Evolutionary conservation across 1,284 basidiomycete species (phyloP), one percentile per base, ranked within the genome.

Genomic region (Moesziomyces antarcticus): DNA sequence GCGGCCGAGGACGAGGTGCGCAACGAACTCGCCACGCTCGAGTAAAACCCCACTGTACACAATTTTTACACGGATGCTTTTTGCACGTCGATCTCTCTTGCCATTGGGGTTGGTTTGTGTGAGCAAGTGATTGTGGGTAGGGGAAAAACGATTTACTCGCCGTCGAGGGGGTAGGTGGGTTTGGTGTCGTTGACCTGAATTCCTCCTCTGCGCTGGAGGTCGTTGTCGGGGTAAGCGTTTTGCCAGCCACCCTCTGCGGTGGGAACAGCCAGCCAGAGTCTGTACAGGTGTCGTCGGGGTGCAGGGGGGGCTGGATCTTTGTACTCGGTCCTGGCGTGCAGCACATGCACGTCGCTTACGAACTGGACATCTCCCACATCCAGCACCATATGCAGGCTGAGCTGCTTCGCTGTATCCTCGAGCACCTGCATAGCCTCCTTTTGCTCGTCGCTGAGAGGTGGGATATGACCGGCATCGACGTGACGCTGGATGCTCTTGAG

Each of bases 1-100:
- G 93, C 94, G 43, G 90, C 90, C 9, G 94, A 97, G 86, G 88
- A 85, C 8, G 91, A 92, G 73, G 93, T 97, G 75, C 87, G 89
- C 75, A 90, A 89, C 81, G 94, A 97, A 86, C 89, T 97, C 46
- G 81, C 84, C 5, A 84, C 84, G 25, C 85, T 90, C 41, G 87
- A 84, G 45, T 80, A 20, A 40, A 18, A 40, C 16, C 35, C 35
- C 37, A 7, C 16, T 40, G 16, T 49, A 18, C 47, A 49, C 25
- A 10, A 30, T 10, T 10, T 10, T 18, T 40, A 40, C 16, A 40
- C 37, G 37, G 10, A 33, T 33, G 35, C 35, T n/a, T n/a, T n/a
- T n/a, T n/a, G 16, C 35, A 16, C 35, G 35, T 35, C 16, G 35
- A 14, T 35, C 13, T 13, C 16, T 13, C 7, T 9, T 35, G 35